Evolutionary conservation across 2,329 filamentous ascomycete genomes (phyloP), one percentile per base, ranked within the genome.

Genomic region (Acarospora socialis): DNA sequence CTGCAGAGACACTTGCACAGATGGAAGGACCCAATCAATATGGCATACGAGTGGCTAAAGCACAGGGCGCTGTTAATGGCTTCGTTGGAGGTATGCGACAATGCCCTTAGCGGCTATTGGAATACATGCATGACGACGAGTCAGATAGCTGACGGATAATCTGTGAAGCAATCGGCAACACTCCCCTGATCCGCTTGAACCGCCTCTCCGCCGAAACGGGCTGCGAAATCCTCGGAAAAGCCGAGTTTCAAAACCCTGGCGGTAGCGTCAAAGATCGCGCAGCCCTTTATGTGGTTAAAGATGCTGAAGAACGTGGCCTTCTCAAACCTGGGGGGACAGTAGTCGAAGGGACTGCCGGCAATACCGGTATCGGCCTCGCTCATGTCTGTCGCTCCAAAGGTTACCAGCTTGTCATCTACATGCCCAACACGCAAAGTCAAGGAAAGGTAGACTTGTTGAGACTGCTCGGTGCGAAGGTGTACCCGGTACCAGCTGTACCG

Each of bases 391-490:
- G 87, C 38, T 81, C 78, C 21, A 79, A 78, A 48, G 90, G 87
- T 23, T 95, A 98, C 68, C 79, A 79, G 54, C 75, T 93, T 30
- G 86, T 95, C 52, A 98, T 98, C 54, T 98, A 95, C 73, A 95
- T 98, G 90, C 90, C 90, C 48, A 81, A 98, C 66, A 95, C 87
- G 29, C 90, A 95, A 62, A 92, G 86, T 13, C 87, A 93, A 61
- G 90, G 86, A 54, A 98, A 98, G 66, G 81, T 98, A 52, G 90
- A 95, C 56, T 69, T 98, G 32, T 65, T 98, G 42, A 71, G 87
- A 6, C 66, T 95, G 21, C 70, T 98, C 7, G 90, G 90, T 43
- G 90, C 90, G 16, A 86, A 95, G 57, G 90, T 98, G 20, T 81
- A 92, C 60, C 86, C 90, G 12, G 90, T 98, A 0, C 90, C 90